phyloP scores from a whole-genome alignment of 2,329 filamentous ascomycete genomes.

The Proliferodiscus dingleyae region DNA sequence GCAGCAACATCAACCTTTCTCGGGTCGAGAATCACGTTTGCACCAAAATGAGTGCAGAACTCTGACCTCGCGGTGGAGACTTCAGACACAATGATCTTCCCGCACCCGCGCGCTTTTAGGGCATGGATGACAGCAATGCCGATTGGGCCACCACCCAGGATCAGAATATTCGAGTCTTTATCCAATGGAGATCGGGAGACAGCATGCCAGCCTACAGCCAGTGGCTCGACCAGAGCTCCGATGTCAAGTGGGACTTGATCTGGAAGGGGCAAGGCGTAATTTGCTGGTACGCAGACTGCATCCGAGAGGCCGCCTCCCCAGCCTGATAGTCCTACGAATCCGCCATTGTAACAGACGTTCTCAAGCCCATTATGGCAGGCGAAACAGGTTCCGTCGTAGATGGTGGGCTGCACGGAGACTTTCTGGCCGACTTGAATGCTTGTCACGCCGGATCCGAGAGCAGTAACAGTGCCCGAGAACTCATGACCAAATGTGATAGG shows the following conservation, averaged over 20 bases:
- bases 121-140: constrained; percentile 55
- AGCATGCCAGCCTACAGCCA: constrained; percentile 62
- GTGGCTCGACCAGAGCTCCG: constrained; percentile 56
- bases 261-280: constrained; percentile 46
- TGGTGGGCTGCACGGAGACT: constrained; percentile 55
- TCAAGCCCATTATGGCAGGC: constrained; percentile 48
- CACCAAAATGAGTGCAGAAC: constrained; percentile 50
- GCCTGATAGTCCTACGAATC: constrained; percentile 43
- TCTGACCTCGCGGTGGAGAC: constrained; percentile 45
- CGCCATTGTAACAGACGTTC: constrained; percentile 55
- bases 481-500: constrained; percentile 62
- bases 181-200: constrained; percentile 45
- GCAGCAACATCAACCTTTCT: constrained; percentile 44
- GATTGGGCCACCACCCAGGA: constrained; percentile 60
- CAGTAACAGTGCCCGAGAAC: constrained; percentile 54
- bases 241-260: constrained; percentile 47
- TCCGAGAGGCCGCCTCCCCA: constrained; percentile 52
- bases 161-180: constrained; percentile 43
- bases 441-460: constrained; percentile 48
- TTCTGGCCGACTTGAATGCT: constrained; percentile 48
- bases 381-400: constrained; percentile 51
- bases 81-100: constrained; percentile 54
- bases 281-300: constrained; percentile 46
- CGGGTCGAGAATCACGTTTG: constrained; percentile 50
- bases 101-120: constrained; percentile 48